These are phyloP conservation scores for Amesomyces nigricolor DNA, from an alignment of 2,329 filamentous ascomycete species.

Conservation along the genomic window DNA sequence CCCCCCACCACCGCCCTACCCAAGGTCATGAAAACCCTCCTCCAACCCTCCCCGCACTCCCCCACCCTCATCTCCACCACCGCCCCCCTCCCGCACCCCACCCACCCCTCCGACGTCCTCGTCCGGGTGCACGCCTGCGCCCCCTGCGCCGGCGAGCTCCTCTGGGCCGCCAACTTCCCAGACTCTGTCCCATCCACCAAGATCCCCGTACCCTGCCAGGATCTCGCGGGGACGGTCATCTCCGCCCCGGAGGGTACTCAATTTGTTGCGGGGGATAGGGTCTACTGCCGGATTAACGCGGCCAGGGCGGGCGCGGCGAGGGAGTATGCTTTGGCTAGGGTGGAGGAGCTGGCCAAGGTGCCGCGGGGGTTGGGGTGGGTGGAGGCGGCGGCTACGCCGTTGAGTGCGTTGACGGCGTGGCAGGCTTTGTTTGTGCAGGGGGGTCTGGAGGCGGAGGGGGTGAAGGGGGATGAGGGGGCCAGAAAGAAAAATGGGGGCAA, in stretches of 20 bases:
- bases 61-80: slow-evolving; percentile 26
- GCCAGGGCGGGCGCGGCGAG: slow-evolving; percentile 27
- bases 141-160: slow-evolving; percentile 31
- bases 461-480: slow-evolving; percentile 28
- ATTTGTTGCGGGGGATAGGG: slow-evolving; percentile 33
- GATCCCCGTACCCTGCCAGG: slow-evolving; percentile 31
- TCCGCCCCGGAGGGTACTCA: slow-evolving; percentile 24
- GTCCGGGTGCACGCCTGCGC: slow-evolving; percentile 31
- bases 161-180: slow-evolving; percentile 27
- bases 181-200: slow-evolving; percentile 23
- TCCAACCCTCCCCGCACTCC: slow-evolving; percentile 30
- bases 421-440: slow-evolving; percentile 38
- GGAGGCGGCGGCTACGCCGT: slow-evolving; percentile 35
- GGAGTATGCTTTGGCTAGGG: slow-evolving; percentile 30
- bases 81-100: slow-evolving; percentile 23
- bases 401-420: slow-evolving; percentile 38
- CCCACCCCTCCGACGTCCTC: slow-evolving; percentile 28
- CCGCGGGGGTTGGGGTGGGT: slow-evolving; percentile 32
- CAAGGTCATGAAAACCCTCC: slow-evolving; percentile 23
- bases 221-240: slow-evolving; percentile 36
- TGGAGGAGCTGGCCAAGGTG: slow-evolving; percentile 32
- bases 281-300: slow-evolving; percentile 31
- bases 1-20: slow-evolving; percentile 16
- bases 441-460: slow-evolving; percentile 27
- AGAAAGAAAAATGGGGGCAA: slow-evolving; percentile 27